These are phyloP conservation scores for Colletotrichum incanum DNA, from an alignment of 2,329 filamentous ascomycete genomes.

Conservation along the genomic window DNA sequence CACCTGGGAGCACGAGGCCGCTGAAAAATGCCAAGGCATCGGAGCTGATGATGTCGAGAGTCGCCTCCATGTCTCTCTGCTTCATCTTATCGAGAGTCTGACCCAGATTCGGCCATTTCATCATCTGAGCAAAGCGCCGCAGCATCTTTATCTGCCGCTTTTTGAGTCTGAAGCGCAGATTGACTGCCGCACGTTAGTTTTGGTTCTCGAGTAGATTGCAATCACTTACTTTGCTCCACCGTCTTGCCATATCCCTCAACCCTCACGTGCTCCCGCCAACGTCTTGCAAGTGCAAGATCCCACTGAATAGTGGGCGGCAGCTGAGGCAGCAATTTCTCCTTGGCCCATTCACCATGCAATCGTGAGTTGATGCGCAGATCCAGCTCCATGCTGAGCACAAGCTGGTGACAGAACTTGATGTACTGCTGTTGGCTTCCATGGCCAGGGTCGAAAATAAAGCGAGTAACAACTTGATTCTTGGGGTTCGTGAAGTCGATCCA, in stretches of 20 bases:
- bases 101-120: conserved; percentile 84
- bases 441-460: conserved; percentile 77
- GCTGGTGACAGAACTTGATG: conserved; percentile 81
- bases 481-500: conserved; percentile 83
- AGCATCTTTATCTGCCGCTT: conserved; percentile 79
- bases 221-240: conserved; percentile 64
- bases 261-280: conserved; percentile 80
- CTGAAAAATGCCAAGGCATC: conserved; percentile 86
- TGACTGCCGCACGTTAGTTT: conserved; percentile 58
- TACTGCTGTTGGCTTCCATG: conserved; percentile 71
- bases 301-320: conserved; percentile 81
- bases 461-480: conserved; percentile 81
- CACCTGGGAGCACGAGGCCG: conserved; percentile 79
- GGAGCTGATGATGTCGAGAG: conserved; percentile 74
- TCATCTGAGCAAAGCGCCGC: conserved; percentile 77
- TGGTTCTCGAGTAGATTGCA: neutral
- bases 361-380: conserved; percentile 78
- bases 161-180: conserved; percentile 76
- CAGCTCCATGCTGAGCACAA: conserved; percentile 81
- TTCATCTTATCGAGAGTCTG: conserved; percentile 75
- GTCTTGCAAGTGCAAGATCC: conserved; percentile 80
- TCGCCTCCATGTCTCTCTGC: conserved; percentile 71
- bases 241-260: conserved; percentile 73
- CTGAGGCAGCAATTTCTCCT: conserved; percentile 74
- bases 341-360: conserved; percentile 74